phyloP scores from a whole-genome alignment of 495 filamentous ascomycete species.

The Podospora australis region DNA sequence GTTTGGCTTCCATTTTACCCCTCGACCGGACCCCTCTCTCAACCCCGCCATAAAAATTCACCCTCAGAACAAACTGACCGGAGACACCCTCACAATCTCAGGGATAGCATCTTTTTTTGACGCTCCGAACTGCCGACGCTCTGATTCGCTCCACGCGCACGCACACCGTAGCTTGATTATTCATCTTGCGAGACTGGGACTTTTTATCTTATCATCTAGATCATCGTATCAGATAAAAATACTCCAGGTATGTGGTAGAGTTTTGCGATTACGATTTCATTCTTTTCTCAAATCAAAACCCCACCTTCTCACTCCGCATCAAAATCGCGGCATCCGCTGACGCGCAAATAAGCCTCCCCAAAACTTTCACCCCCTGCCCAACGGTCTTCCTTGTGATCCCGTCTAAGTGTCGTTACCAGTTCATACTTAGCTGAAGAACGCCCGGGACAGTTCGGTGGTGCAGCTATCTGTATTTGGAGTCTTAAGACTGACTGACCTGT shows the following conservation, averaged over 20 bases:
- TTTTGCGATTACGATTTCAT: too few species aligned
- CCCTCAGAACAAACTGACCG: neutral
- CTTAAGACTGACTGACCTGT: neutral
- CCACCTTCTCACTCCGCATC: slow-evolving; percentile 12
- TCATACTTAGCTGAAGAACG: too few species aligned
- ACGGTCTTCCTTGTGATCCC: slow-evolving; percentile 10
- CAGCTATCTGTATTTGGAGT: neutral
- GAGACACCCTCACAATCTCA: neutral
- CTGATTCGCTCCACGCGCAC: too few species aligned
- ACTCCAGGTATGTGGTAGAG: too few species aligned
- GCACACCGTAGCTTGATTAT: too few species aligned
- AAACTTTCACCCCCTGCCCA: slow-evolving; percentile 14
- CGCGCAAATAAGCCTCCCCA: slow-evolving; percentile 19
- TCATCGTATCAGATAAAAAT: too few species aligned
- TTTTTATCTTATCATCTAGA: too few species aligned
- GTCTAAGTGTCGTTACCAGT: slow-evolving; percentile 11
- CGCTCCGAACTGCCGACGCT: too few species aligned
- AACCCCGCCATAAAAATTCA: slow-evolving; percentile 2
- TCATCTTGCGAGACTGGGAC: too few species aligned
- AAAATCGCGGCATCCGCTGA: slow-evolving; percentile 8
- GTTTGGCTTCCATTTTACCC: neutral
- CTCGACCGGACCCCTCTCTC: neutral
- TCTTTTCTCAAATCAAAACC: too few species aligned
- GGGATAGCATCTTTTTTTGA: neutral
- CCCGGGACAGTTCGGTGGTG: slow-evolving; percentile 2